Percentiles rank a stretch among this genome's conserved stretches.
phyloP scores from a whole-genome alignment of 306 rosid species.

The Fragaria ananassa region DNA sequence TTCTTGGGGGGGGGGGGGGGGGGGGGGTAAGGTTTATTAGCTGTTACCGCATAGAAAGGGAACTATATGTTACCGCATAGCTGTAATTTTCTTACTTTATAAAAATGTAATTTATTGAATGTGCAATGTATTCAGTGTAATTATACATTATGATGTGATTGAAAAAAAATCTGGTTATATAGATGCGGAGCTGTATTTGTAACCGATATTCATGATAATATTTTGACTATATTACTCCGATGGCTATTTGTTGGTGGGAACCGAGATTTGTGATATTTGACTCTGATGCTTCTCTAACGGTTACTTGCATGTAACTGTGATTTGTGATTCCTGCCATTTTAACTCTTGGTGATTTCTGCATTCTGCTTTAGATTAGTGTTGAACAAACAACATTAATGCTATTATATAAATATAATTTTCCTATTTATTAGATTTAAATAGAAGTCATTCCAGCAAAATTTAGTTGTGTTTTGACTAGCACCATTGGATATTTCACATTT shows the following conservation, averaged over 20 bases:
- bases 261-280: constrained; percentile 1
- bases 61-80: background rate
- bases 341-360: background rate
- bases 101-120: background rate
- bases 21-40: too few species aligned
- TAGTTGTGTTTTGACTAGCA: background rate
- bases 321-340: background rate
- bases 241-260: background rate
- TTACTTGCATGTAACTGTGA: background rate
- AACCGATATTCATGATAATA: background rate
- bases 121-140: background rate
- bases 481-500: background rate
- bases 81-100: background rate
- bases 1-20: background rate
- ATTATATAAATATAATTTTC: too few species aligned
- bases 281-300: background rate
- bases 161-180: background rate
- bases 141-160: background rate
- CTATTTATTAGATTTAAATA: too few species aligned
- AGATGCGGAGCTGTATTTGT: background rate
- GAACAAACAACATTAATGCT: background rate
- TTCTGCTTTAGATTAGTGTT: background rate
- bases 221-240: background rate
- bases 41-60: too few species aligned
- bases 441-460: too few species aligned